A percentile compares a stretch with the other conserved stretches of the same genome.
Conservation (phyloP, 1,139 yeast species). For the Debaryomyces udenii region DNA sequence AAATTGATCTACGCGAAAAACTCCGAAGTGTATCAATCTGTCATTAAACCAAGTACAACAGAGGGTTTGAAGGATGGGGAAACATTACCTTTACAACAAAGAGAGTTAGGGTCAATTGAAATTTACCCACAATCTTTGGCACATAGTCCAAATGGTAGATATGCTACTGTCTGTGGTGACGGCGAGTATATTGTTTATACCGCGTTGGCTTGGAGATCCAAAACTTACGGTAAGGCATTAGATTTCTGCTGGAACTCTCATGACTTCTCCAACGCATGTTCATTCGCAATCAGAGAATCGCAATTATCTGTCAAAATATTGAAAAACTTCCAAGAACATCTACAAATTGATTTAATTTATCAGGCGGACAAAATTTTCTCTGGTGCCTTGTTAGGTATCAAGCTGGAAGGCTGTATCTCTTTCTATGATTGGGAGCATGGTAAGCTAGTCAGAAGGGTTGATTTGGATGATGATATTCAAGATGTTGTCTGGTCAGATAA, state of each 20-base stretch:
- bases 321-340: conserved; percentile 82
- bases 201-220: conserved; percentile 97
- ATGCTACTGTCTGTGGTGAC: conserved; percentile 96
- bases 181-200: conserved; percentile 97
- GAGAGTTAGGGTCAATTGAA: conserved; percentile 91
- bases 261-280: conserved; percentile 67
- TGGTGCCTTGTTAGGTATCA: conserved; percentile 84
- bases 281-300: conserved; percentile 81
- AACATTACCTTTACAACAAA: conserved; percentile 68
- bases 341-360: conserved; percentile 66
- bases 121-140: conserved; percentile 83
- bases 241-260: conserved; percentile 93
- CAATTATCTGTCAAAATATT: conserved; percentile 66
- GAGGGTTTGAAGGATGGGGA: conserved; percentile 82
- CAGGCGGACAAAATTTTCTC: conserved; percentile 82
- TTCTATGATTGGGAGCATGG: conserved; percentile 96
- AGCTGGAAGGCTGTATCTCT: conserved; percentile 77
- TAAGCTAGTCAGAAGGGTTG: conserved; percentile 77
- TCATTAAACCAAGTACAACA: conserved; percentile 68
- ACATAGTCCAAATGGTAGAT: conserved; percentile 97
- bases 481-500: conserved; percentile 92
- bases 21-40: conserved; percentile 84
- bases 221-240: conserved; percentile 85
- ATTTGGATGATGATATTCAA: conserved; percentile 68
- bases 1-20: conserved; percentile 90